Evolutionary conservation across 805 yeast species (phyloP), one percentile per base, ranked within the genome.

Genomic region (Ascoidea asiatica): DNA sequence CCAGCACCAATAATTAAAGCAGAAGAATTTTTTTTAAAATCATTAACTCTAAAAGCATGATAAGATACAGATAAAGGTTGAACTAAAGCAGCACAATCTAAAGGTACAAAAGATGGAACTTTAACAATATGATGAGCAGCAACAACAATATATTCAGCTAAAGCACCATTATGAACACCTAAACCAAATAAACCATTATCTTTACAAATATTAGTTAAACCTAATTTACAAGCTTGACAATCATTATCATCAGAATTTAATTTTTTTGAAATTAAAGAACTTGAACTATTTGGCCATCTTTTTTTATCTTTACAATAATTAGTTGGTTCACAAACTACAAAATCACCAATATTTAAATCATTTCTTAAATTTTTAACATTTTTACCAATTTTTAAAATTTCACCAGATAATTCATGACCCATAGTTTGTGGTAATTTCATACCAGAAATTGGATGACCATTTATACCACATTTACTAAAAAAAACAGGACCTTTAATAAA

Each of bases 1-100:
- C 83, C 83, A 21, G 77, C 74, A 23, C 82, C 82, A 15, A 77
- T 54, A 15, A 77, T 72, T 41, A 76, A 58, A 3, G 73, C 75
- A 20, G 64, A 55, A 36, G 66, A 63, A 22, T 77, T 79, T 19
- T 53, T 59, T 45, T 62, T 54, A 51, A 73, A 69, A 17, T 52
- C 55, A 0, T 76, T 61, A 4, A 68, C 60, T 46, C 67, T 63
- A 29, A 70, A 71, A 2, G 79, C 81, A 51, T 76, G 82, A 78
- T 79, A 70, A 19, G 72, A 64, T 44, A 75, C 81, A 4, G 79
- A 67, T 41, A 76, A 58, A 8, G 81, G 81, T 53, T 76, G 77
- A 17, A 72, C 67, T 44, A 76, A 54, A 3, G 81, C 79, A 37
- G 77, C 80, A 38, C 73, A 67, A 51, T 75, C 77, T 52, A 67